Evolutionary conservation across 176 grass and related monocot genomes (phyloP).

Genomic region (Guadua angustifolia): DNA sequence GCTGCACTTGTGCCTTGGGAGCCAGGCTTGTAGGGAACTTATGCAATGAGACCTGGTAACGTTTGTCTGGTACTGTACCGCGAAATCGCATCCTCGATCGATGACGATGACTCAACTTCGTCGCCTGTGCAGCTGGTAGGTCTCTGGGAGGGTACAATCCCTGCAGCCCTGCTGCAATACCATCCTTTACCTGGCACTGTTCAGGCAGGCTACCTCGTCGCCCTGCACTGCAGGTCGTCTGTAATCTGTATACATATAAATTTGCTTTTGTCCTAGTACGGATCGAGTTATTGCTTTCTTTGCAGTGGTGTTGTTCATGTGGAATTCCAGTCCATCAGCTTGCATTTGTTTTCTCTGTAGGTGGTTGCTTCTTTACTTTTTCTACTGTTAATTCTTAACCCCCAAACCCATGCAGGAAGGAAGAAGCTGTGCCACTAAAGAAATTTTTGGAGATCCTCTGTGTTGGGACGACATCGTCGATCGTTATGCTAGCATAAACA

Average conservation of each 20-base stretch:
- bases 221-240: constrained; percentile 6
- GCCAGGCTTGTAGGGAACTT: constrained; percentile 42
- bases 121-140: background rate
- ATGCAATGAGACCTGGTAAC: constrained; percentile 42
- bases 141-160: background rate
- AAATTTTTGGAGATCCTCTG: background rate
- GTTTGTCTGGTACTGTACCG: constrained; percentile 37
- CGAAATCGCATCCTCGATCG: constrained; percentile 25
- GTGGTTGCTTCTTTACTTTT: too few relatives aligned
- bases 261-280: background rate
- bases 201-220: constrained; percentile 39
- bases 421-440: constrained; percentile 6
- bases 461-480: background rate
- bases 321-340: background rate
- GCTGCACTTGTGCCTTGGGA: constrained; percentile 22
- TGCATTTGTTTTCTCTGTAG: background rate
- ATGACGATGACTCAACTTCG: constrained; percentile 13
- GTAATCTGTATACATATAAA: constrained; percentile 15
- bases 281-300: background rate
- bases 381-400: background rate
- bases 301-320: background rate
- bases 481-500: background rate
- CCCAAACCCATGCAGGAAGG: background rate
- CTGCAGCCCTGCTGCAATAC: constrained; percentile 23
- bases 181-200: constrained; percentile 43